Base-by-base conservation (phyloP, 2,329 filamentous ascomycete species). In the Verticillium isaacii region DNA sequence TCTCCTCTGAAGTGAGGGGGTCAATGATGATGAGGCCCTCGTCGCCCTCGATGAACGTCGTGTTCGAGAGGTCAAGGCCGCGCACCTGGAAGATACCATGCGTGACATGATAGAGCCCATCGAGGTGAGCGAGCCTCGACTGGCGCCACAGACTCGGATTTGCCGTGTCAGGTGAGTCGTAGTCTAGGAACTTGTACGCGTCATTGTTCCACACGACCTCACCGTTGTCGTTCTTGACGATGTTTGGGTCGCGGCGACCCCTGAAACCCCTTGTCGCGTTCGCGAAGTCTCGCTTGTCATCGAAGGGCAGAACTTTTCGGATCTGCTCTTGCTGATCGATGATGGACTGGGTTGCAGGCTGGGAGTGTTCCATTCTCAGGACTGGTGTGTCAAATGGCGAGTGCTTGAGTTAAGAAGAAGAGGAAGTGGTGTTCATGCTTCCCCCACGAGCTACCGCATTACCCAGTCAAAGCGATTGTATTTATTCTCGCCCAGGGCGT, bases 61-160 rank as follows among this genome's bases (percentile, higher is more conserved):
- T 77, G 64, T 79, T 77, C 32, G 75, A 72, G 9, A 79, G 56
- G 61, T 79, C 77, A 15, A 77, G 67, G 4, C 72, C 76, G 36
- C 75, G 74, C 14, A 78, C 66, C 65, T 80, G 76, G 62, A 77
- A 78, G 15, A 79, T 74, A 17, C 71, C 70, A 1, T 65, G 62
- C 1, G 62, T 66, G 36, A 79, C 69, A 54, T 73, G 63, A 65
- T 69, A 79, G 1, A 80, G 69, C 0, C 77, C 59, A 65, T 61
- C 57, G 12, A 57, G 55, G 32, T 37, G 59, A 56, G 41, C 60
- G 19, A 67, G 65, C 62, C 64, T 55, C 4, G 60, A 58, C 52
- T 67, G 65, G 9, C 63, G 57, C 66, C 66, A 67, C 7, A 67
- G 60, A 45, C 32, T 55, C 1, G 56, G 52, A 60, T 67, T 64